A percentile compares a stretch with the other conserved stretches of the same genome.
These are phyloP conservation scores for Hypomyces rosellus DNA, from an alignment of 2,329 filamentous ascomycete genomes.

Conservation along the genomic window DNA sequence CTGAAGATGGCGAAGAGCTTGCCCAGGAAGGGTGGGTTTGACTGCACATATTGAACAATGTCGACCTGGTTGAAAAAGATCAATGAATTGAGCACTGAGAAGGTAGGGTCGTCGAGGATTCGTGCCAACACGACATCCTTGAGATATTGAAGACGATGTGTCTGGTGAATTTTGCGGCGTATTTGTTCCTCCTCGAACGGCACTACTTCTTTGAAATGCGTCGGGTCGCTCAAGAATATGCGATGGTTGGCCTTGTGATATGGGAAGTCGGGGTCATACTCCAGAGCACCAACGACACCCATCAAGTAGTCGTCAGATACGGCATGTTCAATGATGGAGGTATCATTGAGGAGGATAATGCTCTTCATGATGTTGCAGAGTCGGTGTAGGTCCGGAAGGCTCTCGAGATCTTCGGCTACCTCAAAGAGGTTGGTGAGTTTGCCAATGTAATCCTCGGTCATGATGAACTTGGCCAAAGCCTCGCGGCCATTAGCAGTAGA, in stretches of 20 bases:
- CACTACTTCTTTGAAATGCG: slow-evolving; percentile 93
- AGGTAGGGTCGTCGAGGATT: slow-evolving; percentile 95
- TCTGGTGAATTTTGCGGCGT: slow-evolving; percentile 88
- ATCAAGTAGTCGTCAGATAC: slow-evolving; percentile 85
- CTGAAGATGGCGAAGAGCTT: slow-evolving; percentile 86
- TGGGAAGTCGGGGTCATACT: slow-evolving; percentile 97
- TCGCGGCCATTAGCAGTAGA: slow-evolving; percentile 71
- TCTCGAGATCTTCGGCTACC: slow-evolving; percentile 87
- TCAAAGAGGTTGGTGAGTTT: slow-evolving; percentile 82
- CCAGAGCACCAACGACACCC: slow-evolving; percentile 88
- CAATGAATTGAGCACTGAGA: slow-evolving; percentile 92
- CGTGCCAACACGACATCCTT: slow-evolving; percentile 97
- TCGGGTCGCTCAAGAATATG: slow-evolving; percentile 82
- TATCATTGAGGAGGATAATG: slow-evolving; percentile 90
- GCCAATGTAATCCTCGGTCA: slow-evolving; percentile 77
- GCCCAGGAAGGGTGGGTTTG: slow-evolving; percentile 68
- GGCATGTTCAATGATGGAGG: slow-evolving; percentile 85
- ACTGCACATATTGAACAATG: slow-evolving; percentile 91
- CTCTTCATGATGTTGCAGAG: slow-evolving; percentile 98
- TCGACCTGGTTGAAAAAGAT: slow-evolving; percentile 99
- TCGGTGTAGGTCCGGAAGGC: slow-evolving; percentile 76
- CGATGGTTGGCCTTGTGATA: slow-evolving; percentile 96
- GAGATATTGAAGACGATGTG: slow-evolving; percentile 90
- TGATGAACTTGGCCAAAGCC: slow-evolving; percentile 78
- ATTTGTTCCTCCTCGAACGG: slow-evolving; percentile 78